Conservation (phyloP, 192 early-diverging fungal genomes). For the Coemansia sp. region DNA sequence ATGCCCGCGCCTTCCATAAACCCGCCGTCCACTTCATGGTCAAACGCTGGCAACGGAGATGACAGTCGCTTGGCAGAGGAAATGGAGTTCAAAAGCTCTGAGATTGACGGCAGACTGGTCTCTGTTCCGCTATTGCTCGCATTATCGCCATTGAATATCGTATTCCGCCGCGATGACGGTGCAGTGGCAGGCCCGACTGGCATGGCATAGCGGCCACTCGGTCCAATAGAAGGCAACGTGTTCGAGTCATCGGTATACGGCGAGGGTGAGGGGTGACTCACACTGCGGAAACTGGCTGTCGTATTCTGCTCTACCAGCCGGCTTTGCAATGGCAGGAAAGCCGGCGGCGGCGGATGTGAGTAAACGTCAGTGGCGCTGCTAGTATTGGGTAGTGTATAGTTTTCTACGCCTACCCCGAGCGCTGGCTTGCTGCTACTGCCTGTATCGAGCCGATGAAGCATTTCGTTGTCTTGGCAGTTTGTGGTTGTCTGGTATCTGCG, state of each 20-base stretch:
- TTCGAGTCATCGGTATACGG: background rate
- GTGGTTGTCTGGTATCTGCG: constrained; percentile 8
- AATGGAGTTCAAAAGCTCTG: constrained; percentile 32
- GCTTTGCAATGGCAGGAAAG: background rate
- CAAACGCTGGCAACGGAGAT: background rate
- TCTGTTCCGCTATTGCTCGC: background rate
- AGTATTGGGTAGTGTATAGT: background rate
- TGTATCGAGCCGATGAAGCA: constrained; percentile 6
- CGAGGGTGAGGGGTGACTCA: constrained; percentile 8
- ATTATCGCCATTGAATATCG: background rate
- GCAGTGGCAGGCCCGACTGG: constrained; percentile 10
- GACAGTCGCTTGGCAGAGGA: constrained; percentile 3
- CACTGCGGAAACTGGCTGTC: constrained; percentile 8
- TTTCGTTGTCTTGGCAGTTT: background rate
- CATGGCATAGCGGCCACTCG: background rate
- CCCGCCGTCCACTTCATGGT: background rate
- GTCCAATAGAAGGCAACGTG: constrained; percentile 1
- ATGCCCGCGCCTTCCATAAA: background rate
- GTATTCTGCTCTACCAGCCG: constrained; percentile 3
- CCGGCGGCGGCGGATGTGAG: background rate
- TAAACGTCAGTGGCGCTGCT: background rate
- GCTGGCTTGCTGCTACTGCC: background rate
- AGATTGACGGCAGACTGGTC: constrained; percentile 34
- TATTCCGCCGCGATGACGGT: constrained; percentile 16
- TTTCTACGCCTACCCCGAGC: background rate